Base-by-base conservation (phyloP, 495 filamentous ascomycete species). In the Thozetella sp. region DNA sequence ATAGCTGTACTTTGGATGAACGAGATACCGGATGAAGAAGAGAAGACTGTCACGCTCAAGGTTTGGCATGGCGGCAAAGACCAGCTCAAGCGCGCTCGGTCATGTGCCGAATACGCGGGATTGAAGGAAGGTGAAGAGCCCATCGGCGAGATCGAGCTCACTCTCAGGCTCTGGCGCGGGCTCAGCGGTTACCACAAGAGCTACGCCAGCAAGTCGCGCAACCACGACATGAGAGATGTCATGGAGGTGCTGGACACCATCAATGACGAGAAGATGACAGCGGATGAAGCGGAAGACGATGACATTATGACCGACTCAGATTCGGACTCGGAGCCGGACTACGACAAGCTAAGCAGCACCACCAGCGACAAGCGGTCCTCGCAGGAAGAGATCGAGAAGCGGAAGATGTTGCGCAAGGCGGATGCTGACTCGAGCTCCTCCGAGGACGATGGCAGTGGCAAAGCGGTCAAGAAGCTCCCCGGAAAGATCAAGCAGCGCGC, bases 1-100 rank as follows among this genome's bases (percentile, higher is more conserved):
- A 84, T 90, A 53, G 86, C 82, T 0, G 73, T 90, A 2, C 68
- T 90, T 9, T 91, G 89, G 89, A 77, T 91, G 15, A 80, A 83
- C 48, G 83, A 88, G 25, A 73, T 92, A 0, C 78, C 78, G 0
- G 89, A 92, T 45, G 87, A 88, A 46, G 83, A 88, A 66, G 80
- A 86, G 22, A 64, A 76, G 22, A 80, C 72, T 0, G 68, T 88
- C 10, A 72, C 60, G 12, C 55, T 92, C 3, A 72, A 80, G 25
- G 80, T 92, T 15, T 91, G 80, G 80, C 77, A 74, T 63, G 77
- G 77, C 27, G 76, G 77, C 15, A 77, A 80, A 59, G 69, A 75
- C n/a, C 71, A 76, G 26, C 55, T 84, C 19, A 72, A 74, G 51
- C 73, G 75, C 37, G 79, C 76, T 4, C 62, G 70, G 37, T 68